Percentiles rank a stretch among this genome's conserved stretches.
phyloP scores from a whole-genome alignment of 768 basidiomycete species.

The Gelatoporia subvermispora region DNA sequence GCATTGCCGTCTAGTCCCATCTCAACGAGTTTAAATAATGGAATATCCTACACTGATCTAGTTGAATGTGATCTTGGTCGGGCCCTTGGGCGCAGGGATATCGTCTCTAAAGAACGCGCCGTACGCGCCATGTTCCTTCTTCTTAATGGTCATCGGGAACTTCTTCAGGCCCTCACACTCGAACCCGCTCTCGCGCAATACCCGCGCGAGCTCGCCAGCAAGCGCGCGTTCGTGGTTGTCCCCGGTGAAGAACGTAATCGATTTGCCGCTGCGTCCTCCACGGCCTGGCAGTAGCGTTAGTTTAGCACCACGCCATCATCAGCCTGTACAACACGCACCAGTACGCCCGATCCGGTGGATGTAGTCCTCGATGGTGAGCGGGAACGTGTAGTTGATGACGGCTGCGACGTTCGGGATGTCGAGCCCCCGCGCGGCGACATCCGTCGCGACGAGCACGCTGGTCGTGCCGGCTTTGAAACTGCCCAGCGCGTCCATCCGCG shows the following conservation, averaged over 20 bases:
- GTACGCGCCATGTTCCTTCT: slow-evolving; percentile 87
- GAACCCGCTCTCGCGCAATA: slow-evolving; percentile 84
- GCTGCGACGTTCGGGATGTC: slow-evolving; percentile 95
- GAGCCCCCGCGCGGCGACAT: slow-evolving; percentile 94
- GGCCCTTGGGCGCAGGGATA: slow-evolving; percentile 50
- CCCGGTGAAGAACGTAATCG: slow-evolving; percentile 96
- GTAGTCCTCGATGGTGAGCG: slow-evolving; percentile 91
- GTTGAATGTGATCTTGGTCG: slow-evolving; percentile 74
- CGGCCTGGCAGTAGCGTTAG: slow-evolving; percentile 50
- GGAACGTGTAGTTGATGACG: slow-evolving; percentile 98
- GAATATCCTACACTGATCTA: too few relatives aligned
- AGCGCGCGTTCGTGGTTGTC: slow-evolving; percentile 79
- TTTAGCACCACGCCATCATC: background rate
- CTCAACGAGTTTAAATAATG: too few relatives aligned
- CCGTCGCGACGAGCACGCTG: slow-evolving; percentile 88
- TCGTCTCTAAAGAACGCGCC: slow-evolving; percentile 82
- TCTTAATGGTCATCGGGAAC: slow-evolving; percentile 97
- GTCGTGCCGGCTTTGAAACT: slow-evolving; percentile 81
- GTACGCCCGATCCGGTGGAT: slow-evolving; percentile 89
- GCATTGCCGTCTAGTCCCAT: too few relatives aligned
- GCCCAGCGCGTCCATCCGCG: slow-evolving; percentile 80
- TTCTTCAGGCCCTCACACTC: slow-evolving; percentile 71
- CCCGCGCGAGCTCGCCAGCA: slow-evolving; percentile 90
- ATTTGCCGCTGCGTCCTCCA: slow-evolving; percentile 84
- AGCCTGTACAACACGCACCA: slow-evolving; percentile 38